These are phyloP conservation scores for Trametes meyenii DNA, from an alignment of 768 basidiomycete genomes.

Conservation along the genomic window DNA sequence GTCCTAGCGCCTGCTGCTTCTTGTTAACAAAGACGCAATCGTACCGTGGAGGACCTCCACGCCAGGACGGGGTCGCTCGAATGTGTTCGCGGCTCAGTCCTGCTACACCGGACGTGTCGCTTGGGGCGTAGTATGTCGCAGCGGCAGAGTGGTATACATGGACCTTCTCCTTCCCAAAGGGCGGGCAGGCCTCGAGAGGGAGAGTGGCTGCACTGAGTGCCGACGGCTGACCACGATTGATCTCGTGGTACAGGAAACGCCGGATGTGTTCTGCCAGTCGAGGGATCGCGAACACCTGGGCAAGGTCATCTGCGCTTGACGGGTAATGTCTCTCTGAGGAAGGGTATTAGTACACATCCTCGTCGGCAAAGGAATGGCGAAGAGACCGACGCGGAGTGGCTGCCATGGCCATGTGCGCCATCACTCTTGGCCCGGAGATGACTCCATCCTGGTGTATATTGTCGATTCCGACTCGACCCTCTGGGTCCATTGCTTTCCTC, in stretches of 20 bases:
- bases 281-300: background rate
- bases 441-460: too few species aligned
- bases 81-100: conserved; percentile 35
- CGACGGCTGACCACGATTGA: background rate
- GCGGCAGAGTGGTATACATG: conserved; percentile 28
- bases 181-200: background rate
- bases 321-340: too few species aligned
- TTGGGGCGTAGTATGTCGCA: conserved; percentile 31
- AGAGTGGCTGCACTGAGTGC: background rate
- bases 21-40: conserved; percentile 32
- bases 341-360: background rate
- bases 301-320: too few species aligned
- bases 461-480: too few species aligned
- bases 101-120: conserved; percentile 29
- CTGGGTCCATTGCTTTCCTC: too few species aligned
- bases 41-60: background rate
- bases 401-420: too few species aligned
- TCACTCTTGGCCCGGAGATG: too few species aligned
- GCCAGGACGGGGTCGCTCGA: conserved; percentile 28
- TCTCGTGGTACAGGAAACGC: background rate
- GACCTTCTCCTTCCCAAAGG: background rate
- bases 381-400: too few species aligned
- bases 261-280: background rate
- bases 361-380: background rate
- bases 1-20: background rate